These are phyloP conservation scores for Haplosporangium sp. DNA, from an alignment of 371 early-diverging fungal genomes.

Conservation along the genomic window DNA sequence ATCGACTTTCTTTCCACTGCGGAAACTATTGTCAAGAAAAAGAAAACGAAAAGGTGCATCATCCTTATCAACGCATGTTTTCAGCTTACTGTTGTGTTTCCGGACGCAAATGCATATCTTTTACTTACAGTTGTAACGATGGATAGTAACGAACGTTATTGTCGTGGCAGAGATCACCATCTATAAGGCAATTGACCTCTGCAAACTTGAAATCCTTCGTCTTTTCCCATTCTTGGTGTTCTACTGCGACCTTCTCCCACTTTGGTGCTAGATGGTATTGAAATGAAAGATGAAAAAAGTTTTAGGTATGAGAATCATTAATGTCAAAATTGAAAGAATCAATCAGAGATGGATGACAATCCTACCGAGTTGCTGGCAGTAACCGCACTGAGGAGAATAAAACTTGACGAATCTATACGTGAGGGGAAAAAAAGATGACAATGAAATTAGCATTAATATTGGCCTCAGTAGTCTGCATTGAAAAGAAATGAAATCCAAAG, in stretches of 20 bases:
- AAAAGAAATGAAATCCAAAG: too few relatives aligned
- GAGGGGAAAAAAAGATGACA: not conserved
- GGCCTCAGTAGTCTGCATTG: not conserved
- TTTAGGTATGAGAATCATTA: too few relatives aligned
- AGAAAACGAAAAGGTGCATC: not conserved
- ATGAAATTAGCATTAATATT: not conserved
- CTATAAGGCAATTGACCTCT: conserved; percentile 81
- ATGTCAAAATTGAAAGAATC: too few relatives aligned
- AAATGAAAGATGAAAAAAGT: not conserved
- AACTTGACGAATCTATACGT: conserved; percentile 47
- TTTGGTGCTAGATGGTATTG: conserved; percentile 58
- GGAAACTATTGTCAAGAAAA: conserved; percentile 33
- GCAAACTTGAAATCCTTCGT: conserved; percentile 72
- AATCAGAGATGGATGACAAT: not conserved
- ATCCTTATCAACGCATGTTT: not conserved
- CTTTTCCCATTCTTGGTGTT: conserved; percentile 41
- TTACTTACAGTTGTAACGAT: conserved; percentile 70
- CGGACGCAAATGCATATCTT: too few relatives aligned
- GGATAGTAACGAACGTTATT: conserved; percentile 71
- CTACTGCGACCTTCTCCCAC: conserved; percentile 61
- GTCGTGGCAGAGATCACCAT: conserved; percentile 74
- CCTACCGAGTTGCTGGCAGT: conserved; percentile 39
- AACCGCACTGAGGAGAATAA: conserved; percentile 37
- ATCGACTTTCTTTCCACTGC: conserved; percentile 68
- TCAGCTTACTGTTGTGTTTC: too few relatives aligned